Evolutionary conservation across 2,329 filamentous ascomycete genomes (phyloP).

Genomic region (Cryoendolithus antarcticus): DNA sequence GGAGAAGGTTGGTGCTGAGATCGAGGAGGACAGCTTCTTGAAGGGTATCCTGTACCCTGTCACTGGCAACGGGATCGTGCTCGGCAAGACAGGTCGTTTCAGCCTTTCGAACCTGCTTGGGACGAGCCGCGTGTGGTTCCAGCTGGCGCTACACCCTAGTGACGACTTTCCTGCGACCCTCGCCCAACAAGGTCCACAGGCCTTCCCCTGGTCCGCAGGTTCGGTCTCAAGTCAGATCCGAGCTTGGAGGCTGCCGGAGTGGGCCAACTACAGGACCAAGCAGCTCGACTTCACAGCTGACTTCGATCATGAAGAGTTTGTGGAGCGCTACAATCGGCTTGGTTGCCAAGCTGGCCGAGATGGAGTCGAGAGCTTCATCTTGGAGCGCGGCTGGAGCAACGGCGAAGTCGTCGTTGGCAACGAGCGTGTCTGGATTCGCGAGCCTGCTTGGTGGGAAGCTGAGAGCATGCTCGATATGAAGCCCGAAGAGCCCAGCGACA

Average conservation of each 20-base stretch:
- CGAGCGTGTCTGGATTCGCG: slow-evolving; percentile 91
- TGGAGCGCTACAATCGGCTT: slow-evolving; percentile 64
- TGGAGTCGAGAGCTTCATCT: slow-evolving; percentile 84
- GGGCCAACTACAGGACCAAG: slow-evolving; percentile 87
- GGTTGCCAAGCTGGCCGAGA: slow-evolving; percentile 85
- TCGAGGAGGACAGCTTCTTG: slow-evolving; percentile 71
- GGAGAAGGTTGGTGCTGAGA: slow-evolving; percentile 74
- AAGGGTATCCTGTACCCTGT: slow-evolving; percentile 71
- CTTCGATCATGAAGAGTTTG: slow-evolving; percentile 89
- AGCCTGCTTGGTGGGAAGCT: slow-evolving; percentile 93
- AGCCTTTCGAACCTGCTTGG: slow-evolving; percentile 62
- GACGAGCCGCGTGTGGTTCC: slow-evolving; percentile 90
- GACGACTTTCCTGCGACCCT: slow-evolving; percentile 70
- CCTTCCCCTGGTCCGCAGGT: slow-evolving; percentile 85
- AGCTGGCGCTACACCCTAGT: slow-evolving; percentile 80
- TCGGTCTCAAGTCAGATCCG: slow-evolving; percentile 86
- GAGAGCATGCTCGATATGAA: slow-evolving; percentile 92
- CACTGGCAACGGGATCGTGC: slow-evolving; percentile 62
- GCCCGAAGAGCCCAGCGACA: slow-evolving; percentile 30
- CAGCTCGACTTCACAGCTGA: slow-evolving; percentile 92
- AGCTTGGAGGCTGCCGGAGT: slow-evolving; percentile 86
- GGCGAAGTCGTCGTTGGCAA: slow-evolving; percentile 85
- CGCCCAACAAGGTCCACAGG: slow-evolving; percentile 57
- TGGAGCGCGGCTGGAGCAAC: slow-evolving; percentile 96
- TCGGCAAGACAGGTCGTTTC: slow-evolving; percentile 67